These are phyloP conservation scores for Lyophyllum atratum DNA, from an alignment of 768 basidiomycete genomes.

Conservation along the genomic window DNA sequence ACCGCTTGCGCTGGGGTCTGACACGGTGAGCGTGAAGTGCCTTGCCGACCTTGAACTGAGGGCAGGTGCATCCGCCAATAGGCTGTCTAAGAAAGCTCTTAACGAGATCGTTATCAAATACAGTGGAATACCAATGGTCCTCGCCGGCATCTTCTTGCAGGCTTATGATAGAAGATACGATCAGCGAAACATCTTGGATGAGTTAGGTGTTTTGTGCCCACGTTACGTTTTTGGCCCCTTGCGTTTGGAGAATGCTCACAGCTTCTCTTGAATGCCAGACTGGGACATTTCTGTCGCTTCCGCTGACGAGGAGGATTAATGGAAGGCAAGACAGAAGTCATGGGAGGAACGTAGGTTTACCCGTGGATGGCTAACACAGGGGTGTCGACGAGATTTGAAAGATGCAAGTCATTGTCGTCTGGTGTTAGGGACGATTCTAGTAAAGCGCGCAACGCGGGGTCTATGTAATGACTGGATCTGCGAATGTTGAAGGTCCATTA, in stretches of 20 bases:
- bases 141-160: constrained; percentile 62
- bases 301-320: constrained; percentile 39
- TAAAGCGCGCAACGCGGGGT: constrained; percentile 71
- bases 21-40: constrained; percentile 73
- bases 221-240: constrained; percentile 52
- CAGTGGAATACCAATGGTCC: constrained; percentile 70
- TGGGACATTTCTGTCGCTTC: constrained; percentile 84
- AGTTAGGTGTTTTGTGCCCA: constrained; percentile 21
- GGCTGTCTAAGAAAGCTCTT: constrained; percentile 53
- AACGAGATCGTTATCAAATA: constrained; percentile 58
- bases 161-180: constrained; percentile 29
- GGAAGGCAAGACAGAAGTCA: constrained; percentile 1
- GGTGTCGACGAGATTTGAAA: constrained; percentile 72
- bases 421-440: constrained; percentile 74
- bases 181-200: background rate
- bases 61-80: constrained; percentile 14
- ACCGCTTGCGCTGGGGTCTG: constrained; percentile 68
- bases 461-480: constrained; percentile 75
- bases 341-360: constrained; percentile 37
- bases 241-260: constrained; percentile 57
- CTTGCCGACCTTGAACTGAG: constrained; percentile 12
- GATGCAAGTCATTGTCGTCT: constrained; percentile 86
- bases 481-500: background rate
- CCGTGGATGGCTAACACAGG: constrained; percentile 81
- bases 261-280: constrained; percentile 80